Percentiles rank a stretch among this genome's conserved stretches.
Conservation (phyloP, 331 rosid species). For the Rosa hybrid region DNA sequence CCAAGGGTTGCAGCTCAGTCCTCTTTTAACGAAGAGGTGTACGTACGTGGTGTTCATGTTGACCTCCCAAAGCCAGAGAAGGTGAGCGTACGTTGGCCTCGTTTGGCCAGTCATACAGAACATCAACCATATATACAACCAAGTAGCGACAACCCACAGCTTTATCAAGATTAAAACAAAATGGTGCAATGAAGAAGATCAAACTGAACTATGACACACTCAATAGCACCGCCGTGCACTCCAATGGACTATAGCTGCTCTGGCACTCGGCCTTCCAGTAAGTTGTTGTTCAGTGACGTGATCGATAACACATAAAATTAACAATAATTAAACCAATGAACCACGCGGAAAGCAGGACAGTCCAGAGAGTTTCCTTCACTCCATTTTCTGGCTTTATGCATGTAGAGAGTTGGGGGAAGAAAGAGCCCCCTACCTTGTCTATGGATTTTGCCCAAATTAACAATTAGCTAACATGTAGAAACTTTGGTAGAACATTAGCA, state of each 20-base stretch:
- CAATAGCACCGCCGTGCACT: conserved; percentile 96
- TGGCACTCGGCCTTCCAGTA: conserved; percentile 81
- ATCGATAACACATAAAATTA: conserved; percentile 17
- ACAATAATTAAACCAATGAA: conserved; percentile 15
- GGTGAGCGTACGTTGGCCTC: neutral
- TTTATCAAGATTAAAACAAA: neutral
- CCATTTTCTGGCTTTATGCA: neutral
- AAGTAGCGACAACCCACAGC: neutral
- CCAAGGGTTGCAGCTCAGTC: neutral
- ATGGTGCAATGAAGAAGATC: conserved; percentile 4
- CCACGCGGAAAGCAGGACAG: neutral
- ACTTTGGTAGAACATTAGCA: neutral
- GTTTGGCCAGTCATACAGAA: neutral
- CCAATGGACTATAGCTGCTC: conserved; percentile 82
- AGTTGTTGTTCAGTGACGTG: conserved; percentile 76
- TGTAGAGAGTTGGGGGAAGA: neutral
- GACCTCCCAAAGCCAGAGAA: neutral
- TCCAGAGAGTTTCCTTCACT: neutral
- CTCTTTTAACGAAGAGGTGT: neutral
- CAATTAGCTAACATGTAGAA: neutral
- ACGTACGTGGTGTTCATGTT: neutral
- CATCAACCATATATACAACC: neutral
- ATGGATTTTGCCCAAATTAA: neutral
- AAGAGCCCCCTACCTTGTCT: neutral
- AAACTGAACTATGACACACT: conserved; percentile 48